These are phyloP conservation scores for Xylaria sp. DNA, from an alignment of 2,329 filamentous ascomycete species.

Conservation along the genomic window DNA sequence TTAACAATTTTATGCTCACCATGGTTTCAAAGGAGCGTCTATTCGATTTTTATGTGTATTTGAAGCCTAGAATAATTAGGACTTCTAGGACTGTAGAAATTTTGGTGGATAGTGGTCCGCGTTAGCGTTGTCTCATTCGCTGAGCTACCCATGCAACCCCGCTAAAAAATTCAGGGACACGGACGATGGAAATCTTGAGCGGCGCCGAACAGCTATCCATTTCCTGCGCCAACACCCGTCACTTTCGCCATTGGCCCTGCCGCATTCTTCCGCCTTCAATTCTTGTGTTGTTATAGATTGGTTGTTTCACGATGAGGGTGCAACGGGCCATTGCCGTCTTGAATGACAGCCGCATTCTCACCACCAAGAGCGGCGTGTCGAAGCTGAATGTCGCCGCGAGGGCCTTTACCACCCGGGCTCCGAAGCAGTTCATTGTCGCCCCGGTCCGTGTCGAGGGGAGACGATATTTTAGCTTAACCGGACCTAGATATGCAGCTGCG, in stretches of 20 bases:
- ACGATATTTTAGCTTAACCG: constrained; percentile 54
- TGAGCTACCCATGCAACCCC: constrained; percentile 31
- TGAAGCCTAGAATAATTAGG: too few relatives aligned
- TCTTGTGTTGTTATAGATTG: constrained; percentile 18
- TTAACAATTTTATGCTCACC: too few relatives aligned
- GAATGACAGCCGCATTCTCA: constrained; percentile 51
- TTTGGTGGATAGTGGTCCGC: background rate
- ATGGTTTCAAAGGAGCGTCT: too few relatives aligned
- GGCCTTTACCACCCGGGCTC: constrained; percentile 43
- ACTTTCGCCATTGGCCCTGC: constrained; percentile 38
- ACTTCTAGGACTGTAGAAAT: too few relatives aligned
- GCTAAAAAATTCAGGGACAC: constrained; percentile 39
- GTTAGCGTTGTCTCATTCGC: constrained; percentile 37
- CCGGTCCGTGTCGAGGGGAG: constrained; percentile 48
- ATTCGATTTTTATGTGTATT: too few relatives aligned
- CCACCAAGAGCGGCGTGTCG: constrained; percentile 48
- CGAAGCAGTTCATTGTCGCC: constrained; percentile 48
- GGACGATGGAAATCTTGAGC: constrained; percentile 15
- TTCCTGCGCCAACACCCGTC: constrained; percentile 7
- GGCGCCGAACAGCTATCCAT: background rate
- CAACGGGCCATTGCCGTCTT: constrained; percentile 52
- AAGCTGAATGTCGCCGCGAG: constrained; percentile 49
- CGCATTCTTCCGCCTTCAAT: constrained; percentile 33
- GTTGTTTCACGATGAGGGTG: constrained; percentile 52
- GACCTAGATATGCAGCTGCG: constrained; percentile 47